Evolutionary conservation across 2,329 filamentous ascomycete genomes (phyloP), one percentile per base, ranked within the genome.

Genomic region (Aschersonia sp.): DNA sequence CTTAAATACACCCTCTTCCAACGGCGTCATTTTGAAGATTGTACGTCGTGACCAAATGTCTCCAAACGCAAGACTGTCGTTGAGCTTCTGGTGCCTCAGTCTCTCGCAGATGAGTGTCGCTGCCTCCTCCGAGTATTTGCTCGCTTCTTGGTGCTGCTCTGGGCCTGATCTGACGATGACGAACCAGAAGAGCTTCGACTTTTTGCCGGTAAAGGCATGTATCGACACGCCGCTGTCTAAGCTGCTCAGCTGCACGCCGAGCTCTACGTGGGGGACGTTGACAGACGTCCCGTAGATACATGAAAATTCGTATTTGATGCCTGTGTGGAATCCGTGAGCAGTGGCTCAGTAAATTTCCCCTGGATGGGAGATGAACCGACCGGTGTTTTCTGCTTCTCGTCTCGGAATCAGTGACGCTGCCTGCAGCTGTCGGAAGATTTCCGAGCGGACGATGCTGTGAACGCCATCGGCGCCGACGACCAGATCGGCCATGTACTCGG

Each of bases 391-490:
- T 14, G 52, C 45, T 3, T 47, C 49, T 4, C 47, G 52, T 8
- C 54, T 54, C 10, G 49, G 12, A 1, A 51, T 53, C 2, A 50
- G 51, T 1, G 35, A 41, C 1, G 22, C 43, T 30, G 49, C 44
- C 43, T 51, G 49, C 12, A 54, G 51, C 32, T 55, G 51, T 9
- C 56, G 40, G 53, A 54, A 59, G 52, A 60, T 59, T n/a, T 51
- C 39, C 1, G 45, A 41, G 12, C 53, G 42, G 5, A 53, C 50
- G 9, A 52, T 54, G 51, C 66, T 69, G 44, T 66, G 61, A 5
- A 68, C 64, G 4, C 68, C 68, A 52, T 71, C 67, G 6, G 62
- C 61, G 12, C 68, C 68, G 29, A 71, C 55, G 5, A 70, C 50
- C 10, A 72, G 56, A 42, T 64, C 63, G 1, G 62, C 68, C 1